Conservation (phyloP, 306 rosid species). For the Trifolium dubium region DNA sequence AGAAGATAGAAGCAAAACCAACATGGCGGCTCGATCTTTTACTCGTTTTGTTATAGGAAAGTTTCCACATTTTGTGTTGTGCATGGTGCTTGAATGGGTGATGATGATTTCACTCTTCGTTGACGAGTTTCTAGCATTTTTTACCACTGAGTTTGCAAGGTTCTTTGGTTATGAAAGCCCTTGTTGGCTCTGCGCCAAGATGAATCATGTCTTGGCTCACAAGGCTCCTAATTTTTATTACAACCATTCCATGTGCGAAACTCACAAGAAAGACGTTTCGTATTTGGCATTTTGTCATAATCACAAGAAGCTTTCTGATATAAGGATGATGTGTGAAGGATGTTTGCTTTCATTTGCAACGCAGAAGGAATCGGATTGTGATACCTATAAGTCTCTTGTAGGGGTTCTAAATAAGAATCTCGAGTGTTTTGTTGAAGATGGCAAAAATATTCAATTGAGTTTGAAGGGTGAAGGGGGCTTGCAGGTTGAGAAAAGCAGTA, state of each 20-base stretch:
- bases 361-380: conserved; percentile 65
- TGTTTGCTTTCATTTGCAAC: conserved; percentile 92
- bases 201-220: conserved; percentile 62
- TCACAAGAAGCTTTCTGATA: conserved; percentile 75
- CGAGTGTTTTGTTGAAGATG: conserved; percentile 67
- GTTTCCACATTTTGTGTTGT: conserved; percentile 66
- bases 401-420: conserved; percentile 82
- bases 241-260: conserved; percentile 74
- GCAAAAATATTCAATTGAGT: conserved; percentile 52
- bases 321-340: conserved; percentile 76
- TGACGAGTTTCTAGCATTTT: conserved; percentile 71
- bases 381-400: conserved; percentile 75
- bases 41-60: conserved; percentile 56
- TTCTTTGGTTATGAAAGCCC: conserved; percentile 68
- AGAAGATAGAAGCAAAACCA: neutral
- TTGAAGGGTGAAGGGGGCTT: conserved; percentile 55
- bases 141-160: conserved; percentile 67
- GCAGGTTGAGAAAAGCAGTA: conserved; percentile 43
- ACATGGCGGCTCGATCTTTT: conserved; percentile 54
- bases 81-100: conserved; percentile 77
- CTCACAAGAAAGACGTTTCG: conserved; percentile 75
- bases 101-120: conserved; percentile 62
- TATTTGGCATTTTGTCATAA: conserved; percentile 80
- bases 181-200: conserved; percentile 76
- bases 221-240: conserved; percentile 61